phyloP scores from a whole-genome alignment of 2,329 filamentous ascomycete species.

The Fragosphaeria purpurea region DNA sequence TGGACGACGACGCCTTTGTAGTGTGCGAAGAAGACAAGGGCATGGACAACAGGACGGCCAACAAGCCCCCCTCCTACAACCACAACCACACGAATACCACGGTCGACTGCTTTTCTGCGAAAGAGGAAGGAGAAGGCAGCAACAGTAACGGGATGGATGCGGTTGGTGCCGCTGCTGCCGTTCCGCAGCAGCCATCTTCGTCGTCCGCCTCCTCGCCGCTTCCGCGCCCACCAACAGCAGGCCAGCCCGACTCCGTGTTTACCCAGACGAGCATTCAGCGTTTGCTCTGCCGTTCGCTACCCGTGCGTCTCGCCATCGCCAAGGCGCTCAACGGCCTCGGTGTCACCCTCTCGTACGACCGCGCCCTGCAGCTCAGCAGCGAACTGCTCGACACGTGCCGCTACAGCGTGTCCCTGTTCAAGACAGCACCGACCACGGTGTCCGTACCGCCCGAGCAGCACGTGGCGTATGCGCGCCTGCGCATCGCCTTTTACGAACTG shows the following conservation, averaged over 20 bases:
- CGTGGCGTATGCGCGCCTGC: constrained; percentile 8
- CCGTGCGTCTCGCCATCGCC: constrained; percentile 10
- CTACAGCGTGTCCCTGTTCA: constrained; percentile 5
- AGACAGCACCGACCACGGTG: constrained; percentile 4
- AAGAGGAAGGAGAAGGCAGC: too few relatives aligned
- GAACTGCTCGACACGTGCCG: constrained; percentile 12
- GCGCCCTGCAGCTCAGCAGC: constrained; percentile 12
- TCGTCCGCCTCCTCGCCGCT: background rate
- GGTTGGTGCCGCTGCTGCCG: too few relatives aligned
- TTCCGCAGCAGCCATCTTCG: background rate
- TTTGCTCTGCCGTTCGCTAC: constrained; percentile 14
- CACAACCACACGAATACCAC: background rate
- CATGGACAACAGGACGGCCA: constrained; percentile 13
- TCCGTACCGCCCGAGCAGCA: background rate
- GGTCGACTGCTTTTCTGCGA: too few relatives aligned
- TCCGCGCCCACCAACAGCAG: background rate
- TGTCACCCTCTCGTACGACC: constrained; percentile 11
- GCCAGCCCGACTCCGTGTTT: constrained; percentile 7
- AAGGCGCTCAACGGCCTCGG: constrained; percentile 13
- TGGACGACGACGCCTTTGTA: constrained; percentile 40
- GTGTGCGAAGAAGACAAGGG: constrained; percentile 15
- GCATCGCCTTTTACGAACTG: constrained; percentile 11
- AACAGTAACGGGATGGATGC: too few relatives aligned
- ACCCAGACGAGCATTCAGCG: constrained; percentile 16
- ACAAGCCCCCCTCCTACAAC: background rate